Evolutionary conservation across 371 early-diverging fungal genomes (phyloP), one percentile per base, ranked within the genome.

Genomic region (Mortierella sp.): DNA sequence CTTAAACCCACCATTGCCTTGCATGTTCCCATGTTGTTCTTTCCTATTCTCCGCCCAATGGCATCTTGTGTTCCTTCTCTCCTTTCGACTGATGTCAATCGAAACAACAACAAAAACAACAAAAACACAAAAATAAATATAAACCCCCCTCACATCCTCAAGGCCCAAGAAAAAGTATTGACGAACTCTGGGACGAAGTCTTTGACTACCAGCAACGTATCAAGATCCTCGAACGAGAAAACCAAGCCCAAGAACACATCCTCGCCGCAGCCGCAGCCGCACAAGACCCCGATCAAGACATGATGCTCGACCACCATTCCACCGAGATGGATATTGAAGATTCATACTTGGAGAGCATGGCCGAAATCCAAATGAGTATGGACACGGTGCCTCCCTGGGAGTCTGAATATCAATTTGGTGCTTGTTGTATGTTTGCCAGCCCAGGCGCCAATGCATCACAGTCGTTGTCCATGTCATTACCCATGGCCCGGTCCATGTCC

Each of bases 131-230:
- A 37, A 37, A 37, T 37, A 37, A 14, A 50, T 14, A 50, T 50
- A 14, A 50, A 46, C 46, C 9, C n/a, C n/a, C n/a, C n/a, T n/a
- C n/a, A n/a, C n/a, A n/a, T 14, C 50, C 14, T 50, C 50, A 16
- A 75, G 75, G 72, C 25, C 77, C 77, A 15, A 47, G 77, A 47
- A 76, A 76, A 53, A 62, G 68, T 37, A 76, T 76, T n/a, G 68
- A 76, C 26, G 58, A 65, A 58, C 48, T 76, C 9, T 76, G 77
- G 72, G 72, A 72, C 37, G 72, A 76, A 28, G 77, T 76, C 7
- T 76, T 72, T 51, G 72, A 76, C n/a, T 72, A 76, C 53, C 72
- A 65, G 16, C 64, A 68, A n/a, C 68, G 69, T 21, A 67, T 64
- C 45, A 70, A 66, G 52, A 53, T 66, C 18, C 67, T 70, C 25